Evolutionary conservation across 2,329 filamentous ascomycete genomes (phyloP).

Genomic region (Thermothelomyces thermophilus): DNA sequence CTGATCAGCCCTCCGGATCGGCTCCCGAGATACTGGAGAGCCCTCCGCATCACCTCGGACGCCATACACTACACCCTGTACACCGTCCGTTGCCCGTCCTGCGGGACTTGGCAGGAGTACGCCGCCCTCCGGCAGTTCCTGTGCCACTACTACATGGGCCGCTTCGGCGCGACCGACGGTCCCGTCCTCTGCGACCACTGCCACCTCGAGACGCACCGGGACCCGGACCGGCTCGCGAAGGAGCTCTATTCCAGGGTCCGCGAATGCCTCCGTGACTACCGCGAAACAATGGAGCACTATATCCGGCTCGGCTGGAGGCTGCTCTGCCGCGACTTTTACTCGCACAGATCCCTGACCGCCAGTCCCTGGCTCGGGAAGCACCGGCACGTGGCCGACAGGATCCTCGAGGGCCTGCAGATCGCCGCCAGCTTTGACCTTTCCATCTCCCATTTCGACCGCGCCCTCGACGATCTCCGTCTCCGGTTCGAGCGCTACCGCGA

Average conservation of each 20-base stretch:
- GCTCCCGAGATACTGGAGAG: not conserved
- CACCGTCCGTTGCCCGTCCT: constrained; percentile 9
- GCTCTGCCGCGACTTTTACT: not conserved
- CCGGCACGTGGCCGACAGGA: not conserved
- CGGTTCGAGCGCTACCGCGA: not conserved
- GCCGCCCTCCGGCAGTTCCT: constrained; percentile 5
- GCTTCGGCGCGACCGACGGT: too few species aligned
- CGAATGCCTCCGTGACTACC: not conserved
- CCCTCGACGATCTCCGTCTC: not conserved
- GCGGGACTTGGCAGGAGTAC: constrained; percentile 7
- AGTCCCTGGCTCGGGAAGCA: not conserved
- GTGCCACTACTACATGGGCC: constrained; percentile 13
- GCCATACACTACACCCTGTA: not conserved
- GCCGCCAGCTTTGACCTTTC: not conserved
- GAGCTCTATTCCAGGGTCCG: not conserved
- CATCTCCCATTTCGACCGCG: not conserved
- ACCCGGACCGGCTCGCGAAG: not conserved
- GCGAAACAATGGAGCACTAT: accelerated
- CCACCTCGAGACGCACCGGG: not conserved
- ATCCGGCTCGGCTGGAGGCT: constrained; percentile 5
- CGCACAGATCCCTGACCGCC: not conserved
- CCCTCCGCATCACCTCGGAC: not conserved
- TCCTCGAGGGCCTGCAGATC: constrained; percentile 1
- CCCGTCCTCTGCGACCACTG: constrained; percentile 12
- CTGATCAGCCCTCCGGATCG: not conserved